Percentiles rank a stretch among this genome's conserved stretches.
phyloP scores from a whole-genome alignment of 2,329 filamentous ascomycete species.

The Fusarium sp. region DNA sequence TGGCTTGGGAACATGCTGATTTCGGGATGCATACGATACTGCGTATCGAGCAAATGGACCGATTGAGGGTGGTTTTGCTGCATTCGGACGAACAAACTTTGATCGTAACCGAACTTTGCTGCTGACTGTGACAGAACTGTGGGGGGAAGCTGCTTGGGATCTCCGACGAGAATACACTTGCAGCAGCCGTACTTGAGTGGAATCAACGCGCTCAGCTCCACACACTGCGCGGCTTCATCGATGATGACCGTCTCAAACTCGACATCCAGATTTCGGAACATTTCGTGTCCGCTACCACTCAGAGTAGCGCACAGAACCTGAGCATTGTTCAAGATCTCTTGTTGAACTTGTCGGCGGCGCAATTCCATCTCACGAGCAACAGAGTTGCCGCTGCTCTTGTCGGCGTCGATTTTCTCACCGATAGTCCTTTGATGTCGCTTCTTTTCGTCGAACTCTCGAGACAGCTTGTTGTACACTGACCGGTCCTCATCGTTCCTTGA shows the following conservation, averaged over 20 bases:
- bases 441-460: constrained; percentile 81
- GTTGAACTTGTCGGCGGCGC: constrained; percentile 84
- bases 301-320: constrained; percentile 96
- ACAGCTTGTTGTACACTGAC: constrained; percentile 65
- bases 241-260: constrained; percentile 99
- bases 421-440: constrained; percentile 80
- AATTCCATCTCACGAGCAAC: constrained; percentile 88
- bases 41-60: constrained; percentile 94
- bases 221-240: constrained; percentile 97
- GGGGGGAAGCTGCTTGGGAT: constrained; percentile 96
- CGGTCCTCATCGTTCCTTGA: constrained; percentile 69
- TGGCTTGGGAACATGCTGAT: constrained; percentile 92
- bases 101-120: constrained; percentile 92
- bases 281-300: constrained; percentile 95
- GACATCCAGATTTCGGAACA: constrained; percentile 93
- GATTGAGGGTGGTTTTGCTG: constrained; percentile 89
- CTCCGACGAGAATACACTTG: constrained; percentile 96
- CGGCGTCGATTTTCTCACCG: constrained; percentile 85
- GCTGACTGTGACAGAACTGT: constrained; percentile 96
- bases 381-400: constrained; percentile 87
- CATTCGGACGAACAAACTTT: constrained; percentile 98
- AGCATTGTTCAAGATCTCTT: constrained; percentile 89
- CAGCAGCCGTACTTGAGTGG: constrained; percentile 97
- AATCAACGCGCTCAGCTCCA: constrained; percentile 95
- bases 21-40: constrained; percentile 99